Conservation (phyloP, 2,329 filamentous ascomycete genomes). For the Xylariaceae sp. region DNA sequence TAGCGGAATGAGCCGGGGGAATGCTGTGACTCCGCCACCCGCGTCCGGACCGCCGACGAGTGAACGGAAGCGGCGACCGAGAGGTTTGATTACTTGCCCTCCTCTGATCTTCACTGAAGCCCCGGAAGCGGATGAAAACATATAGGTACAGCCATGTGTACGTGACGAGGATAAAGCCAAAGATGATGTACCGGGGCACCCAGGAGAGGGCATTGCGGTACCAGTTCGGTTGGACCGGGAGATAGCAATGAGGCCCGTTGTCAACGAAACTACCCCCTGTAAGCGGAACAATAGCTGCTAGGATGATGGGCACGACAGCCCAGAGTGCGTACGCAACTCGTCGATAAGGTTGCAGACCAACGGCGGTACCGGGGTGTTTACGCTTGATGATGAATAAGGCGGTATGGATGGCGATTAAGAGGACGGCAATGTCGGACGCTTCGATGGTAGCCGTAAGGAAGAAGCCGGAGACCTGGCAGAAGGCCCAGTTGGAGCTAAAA, state of each 20-base stretch:
- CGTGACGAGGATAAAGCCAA: slow-evolving; percentile 58
- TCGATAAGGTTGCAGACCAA: slow-evolving; percentile 66
- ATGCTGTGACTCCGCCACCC: slow-evolving; percentile 16
- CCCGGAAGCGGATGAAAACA: slow-evolving; percentile 46
- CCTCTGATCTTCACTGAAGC: slow-evolving; percentile 36
- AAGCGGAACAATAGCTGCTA: slow-evolving; percentile 42
- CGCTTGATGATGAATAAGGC: slow-evolving; percentile 67
- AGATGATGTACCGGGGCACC: slow-evolving; percentile 69
- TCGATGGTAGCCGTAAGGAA: slow-evolving; percentile 63
- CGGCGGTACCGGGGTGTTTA: slow-evolving; percentile 43
- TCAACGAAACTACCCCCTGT: slow-evolving; percentile 29
- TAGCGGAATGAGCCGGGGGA: slow-evolving; percentile 26
- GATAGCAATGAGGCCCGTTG: slow-evolving; percentile 52
- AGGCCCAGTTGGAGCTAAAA: slow-evolving; percentile 43
- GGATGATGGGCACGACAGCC: slow-evolving; percentile 53
- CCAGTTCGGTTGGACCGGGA: slow-evolving; percentile 65
- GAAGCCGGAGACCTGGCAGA: slow-evolving; percentile 68
- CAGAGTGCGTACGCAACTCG: slow-evolving; percentile 55
- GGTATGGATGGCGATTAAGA: slow-evolving; percentile 71
- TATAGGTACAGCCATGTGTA: slow-evolving; percentile 69
- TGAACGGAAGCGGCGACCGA: slow-evolving; percentile 1
- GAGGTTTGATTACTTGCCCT: slow-evolving; percentile 24
- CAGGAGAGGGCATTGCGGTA: slow-evolving; percentile 64
- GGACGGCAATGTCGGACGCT: slow-evolving; percentile 65
- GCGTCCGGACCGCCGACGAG: slow-evolving; percentile 11